Base-by-base conservation (phyloP, 805 yeast species). In the Blastobotrys attinorum region DNA sequence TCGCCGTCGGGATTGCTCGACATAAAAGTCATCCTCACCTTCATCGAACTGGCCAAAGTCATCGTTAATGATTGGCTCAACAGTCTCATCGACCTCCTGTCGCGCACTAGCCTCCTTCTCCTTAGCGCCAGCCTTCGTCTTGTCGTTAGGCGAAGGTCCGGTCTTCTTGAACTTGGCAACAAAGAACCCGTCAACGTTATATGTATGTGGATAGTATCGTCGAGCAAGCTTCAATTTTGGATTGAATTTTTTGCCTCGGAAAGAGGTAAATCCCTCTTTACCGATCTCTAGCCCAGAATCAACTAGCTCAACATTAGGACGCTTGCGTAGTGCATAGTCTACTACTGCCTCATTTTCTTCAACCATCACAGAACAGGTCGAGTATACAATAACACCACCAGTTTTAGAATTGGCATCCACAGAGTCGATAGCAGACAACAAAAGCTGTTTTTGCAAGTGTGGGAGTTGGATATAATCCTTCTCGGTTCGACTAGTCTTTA, bases 271-370 rank as follows among this genome's bases (percentile, higher is more conserved):
- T 4, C 97, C 99, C 56, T 86, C 95, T 60, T 87, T 88, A 65
- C 99, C 99, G 50, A 92, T 92, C 46, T 79, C 84, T 53, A 92
- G 74, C 11, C 90, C 95, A 21, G 97, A 76, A 11, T 90, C 97
- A 10, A 92, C 97, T 37, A 92, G 76, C 63, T 83, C 86, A 36
- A 92, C 97, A 59, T 92, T 92, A 29, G 97, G 96, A 62, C 99
- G 80, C 64, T 92, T 90, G 62, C 95, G 79, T 56, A 92, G 74
- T 20, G 96, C 97, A 59, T 92, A 92, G 66, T 90, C 96, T n/a
- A 92, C 96, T 45, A 92, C 99, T 18, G 96, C 83, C 69, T 92
- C 99, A 65, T 92, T 89, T 69, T 92, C 99, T 58, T 92, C 99
- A 39, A 92, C 97, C 58, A 94, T 95, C 47, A 92, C 92, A 11